Evolutionary conservation across 2,329 filamentous ascomycete genomes (phyloP), one percentile per base, ranked within the genome.

Genomic region (Cordyceps fumosorosea): DNA sequence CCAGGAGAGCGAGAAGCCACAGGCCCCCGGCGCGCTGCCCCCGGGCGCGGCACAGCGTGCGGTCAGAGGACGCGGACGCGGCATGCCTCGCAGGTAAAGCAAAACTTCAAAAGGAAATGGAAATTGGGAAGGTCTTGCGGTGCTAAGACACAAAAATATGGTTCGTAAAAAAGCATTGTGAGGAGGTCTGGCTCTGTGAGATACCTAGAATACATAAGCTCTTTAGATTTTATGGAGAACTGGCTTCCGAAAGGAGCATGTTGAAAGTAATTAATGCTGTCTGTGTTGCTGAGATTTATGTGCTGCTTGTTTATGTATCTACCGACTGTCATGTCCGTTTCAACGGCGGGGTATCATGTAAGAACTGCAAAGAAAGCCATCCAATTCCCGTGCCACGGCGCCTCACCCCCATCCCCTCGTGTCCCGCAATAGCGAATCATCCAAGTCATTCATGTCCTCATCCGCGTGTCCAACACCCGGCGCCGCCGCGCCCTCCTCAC

Each of bases 1-100:
- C 77, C 91, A 99, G 80, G 93, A 98, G 80, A 96, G 91, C 71
- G 84, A 88, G 69, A 81, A 86, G 75, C 89, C 93, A 26, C 90
- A 96, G 76, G 91, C 86, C 10, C 93, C 93, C 0, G 84, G 86
- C 62, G 83, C 89, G 75, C 80, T 93, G 67, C 90, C 89, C 5
- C 88, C 88, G 1, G 90, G 89, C 67, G 93, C 93, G 24, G 93
- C 93, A 12, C 93, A 98, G 80, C 83, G 93, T 71, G 93, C 92
- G 48, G 78, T 98, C 67, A 84, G 93, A 65, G 90, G 89, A 64
- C 81, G 91, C 68, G 92, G 93, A 66, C 87, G 91, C 62, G 91
- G 91, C 42, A 95, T 98, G 92, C 93, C 95, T 29, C 86, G 90
- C 75, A 83, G 90, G 80, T 93, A 82, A 71, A 65, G 53, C 62